These are phyloP conservation scores for Trichophyton benhamiae DNA, from an alignment of 2,329 filamentous ascomycete species.

Conservation along the genomic window DNA sequence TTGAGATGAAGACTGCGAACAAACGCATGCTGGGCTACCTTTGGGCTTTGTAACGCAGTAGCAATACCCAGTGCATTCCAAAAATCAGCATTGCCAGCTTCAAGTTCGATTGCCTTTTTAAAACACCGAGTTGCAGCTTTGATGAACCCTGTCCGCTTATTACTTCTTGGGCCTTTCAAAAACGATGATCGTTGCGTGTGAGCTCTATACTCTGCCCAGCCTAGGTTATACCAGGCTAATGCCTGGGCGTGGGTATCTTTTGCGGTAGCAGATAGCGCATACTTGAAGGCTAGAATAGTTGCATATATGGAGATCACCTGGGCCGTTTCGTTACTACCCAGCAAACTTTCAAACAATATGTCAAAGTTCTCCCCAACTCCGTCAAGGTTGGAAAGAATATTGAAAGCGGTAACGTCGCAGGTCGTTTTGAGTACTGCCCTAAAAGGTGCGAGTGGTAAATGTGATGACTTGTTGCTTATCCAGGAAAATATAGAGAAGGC, in stretches of 20 bases:
- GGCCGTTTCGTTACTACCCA: constrained; percentile 22
- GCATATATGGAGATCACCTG: constrained; percentile 50
- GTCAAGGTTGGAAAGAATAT: constrained; percentile 58
- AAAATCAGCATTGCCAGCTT: constrained; percentile 87
- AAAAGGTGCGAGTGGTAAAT: constrained; percentile 50
- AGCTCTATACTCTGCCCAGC: constrained; percentile 81
- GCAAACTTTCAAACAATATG: constrained; percentile 23
- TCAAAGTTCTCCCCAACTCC: constrained; percentile 39
- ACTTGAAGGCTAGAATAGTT: constrained; percentile 74
- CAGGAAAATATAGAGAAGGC: constrained; percentile 73
- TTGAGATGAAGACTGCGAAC: constrained; percentile 86
- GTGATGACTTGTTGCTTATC: constrained; percentile 53
- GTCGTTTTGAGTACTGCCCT: constrained; percentile 46
- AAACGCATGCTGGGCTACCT: constrained; percentile 85
- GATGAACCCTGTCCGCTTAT: constrained; percentile 48
- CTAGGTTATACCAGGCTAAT: constrained; percentile 93
- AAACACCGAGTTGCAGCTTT: constrained; percentile 79
- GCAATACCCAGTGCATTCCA: constrained; percentile 94
- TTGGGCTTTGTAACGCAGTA: constrained; percentile 72
- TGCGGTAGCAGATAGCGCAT: constrained; percentile 60
- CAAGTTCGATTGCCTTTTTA: constrained; percentile 89
- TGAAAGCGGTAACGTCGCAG: constrained; percentile 42
- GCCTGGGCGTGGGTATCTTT: constrained; percentile 77
- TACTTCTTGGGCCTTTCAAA: constrained; percentile 36
- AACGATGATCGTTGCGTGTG: constrained; percentile 41